Percentiles rank a stretch among this genome's conserved stretches.
These are phyloP conservation scores for Bombardia bombarda DNA, from an alignment of 495 filamentous ascomycete species.

Conservation along the genomic window DNA sequence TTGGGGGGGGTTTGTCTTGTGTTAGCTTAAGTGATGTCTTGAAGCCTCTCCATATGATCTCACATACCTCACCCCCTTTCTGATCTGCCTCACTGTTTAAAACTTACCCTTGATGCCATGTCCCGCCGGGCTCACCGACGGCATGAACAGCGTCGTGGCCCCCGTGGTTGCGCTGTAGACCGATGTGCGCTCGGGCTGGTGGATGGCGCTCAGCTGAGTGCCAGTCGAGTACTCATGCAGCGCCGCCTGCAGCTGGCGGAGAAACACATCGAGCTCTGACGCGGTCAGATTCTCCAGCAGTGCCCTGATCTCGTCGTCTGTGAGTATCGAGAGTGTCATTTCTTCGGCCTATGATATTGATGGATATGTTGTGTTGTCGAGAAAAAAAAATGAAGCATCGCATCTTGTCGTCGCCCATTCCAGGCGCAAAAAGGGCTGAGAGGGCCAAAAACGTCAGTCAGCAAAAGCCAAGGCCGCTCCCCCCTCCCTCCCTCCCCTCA, in stretches of 20 bases:
- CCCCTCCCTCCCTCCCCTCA: too few species aligned
- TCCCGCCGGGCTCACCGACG: constrained; percentile 47
- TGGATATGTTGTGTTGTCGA: too few species aligned
- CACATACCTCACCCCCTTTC: too few species aligned
- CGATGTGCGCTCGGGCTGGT: constrained; percentile 71
- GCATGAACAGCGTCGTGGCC: constrained; percentile 88
- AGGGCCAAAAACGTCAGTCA: too few species aligned
- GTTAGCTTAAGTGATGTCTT: not conserved
- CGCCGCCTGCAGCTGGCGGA: constrained; percentile 58
- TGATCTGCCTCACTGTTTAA: too few species aligned
- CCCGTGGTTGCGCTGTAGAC: constrained; percentile 58
- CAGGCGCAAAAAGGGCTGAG: too few species aligned
- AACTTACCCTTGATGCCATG: constrained; percentile 43
- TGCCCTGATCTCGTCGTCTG: constrained; percentile 57
- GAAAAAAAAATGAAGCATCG: too few species aligned
- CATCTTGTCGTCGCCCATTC: too few species aligned
- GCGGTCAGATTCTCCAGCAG: constrained; percentile 64
- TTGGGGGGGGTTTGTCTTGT: not conserved
- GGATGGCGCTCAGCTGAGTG: constrained; percentile 46
- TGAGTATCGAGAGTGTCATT: constrained; percentile 73
- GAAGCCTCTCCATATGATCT: too few species aligned
- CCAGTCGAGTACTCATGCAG: constrained; percentile 78
- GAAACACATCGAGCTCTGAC: constrained; percentile 60
- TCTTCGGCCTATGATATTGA: too few species aligned
- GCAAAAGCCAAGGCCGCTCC: too few species aligned